Conservation (phyloP, 768 basidiomycete genomes). For the Amylocystis lapponica region DNA sequence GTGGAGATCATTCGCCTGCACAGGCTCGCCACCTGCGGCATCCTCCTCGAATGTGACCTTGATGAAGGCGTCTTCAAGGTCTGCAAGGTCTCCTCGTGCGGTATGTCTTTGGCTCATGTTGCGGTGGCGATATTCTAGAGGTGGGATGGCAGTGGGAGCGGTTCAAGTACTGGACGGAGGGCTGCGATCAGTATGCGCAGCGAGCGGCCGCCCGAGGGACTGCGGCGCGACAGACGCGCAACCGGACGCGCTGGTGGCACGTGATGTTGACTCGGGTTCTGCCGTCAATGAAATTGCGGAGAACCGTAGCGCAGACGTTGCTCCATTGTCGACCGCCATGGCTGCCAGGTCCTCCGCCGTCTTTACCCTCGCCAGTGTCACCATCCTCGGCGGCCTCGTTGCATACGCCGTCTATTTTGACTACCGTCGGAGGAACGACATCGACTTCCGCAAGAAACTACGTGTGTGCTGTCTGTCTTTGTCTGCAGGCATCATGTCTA, state of each 20-base stretch:
- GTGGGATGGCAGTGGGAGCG: not conserved
- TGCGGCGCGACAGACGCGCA: slow-evolving; percentile 1
- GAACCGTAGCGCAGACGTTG: slow-evolving; percentile 11
- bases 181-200: too few relatives aligned
- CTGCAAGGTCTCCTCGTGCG: not conserved
- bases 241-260: slow-evolving; percentile 5
- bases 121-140: not conserved
- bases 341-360: slow-evolving; percentile 30
- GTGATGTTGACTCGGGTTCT: slow-evolving; percentile 5
- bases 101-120: not conserved
- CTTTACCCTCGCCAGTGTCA: slow-evolving; percentile 37
- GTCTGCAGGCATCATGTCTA: not conserved
- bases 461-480: slow-evolving; percentile 44
- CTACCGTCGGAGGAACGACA: slow-evolving; percentile 86
- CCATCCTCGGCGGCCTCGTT: slow-evolving; percentile 46
- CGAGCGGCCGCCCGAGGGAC: too few relatives aligned
- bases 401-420: slow-evolving; percentile 94
- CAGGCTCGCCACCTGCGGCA: too few relatives aligned
- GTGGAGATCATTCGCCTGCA: not conserved
- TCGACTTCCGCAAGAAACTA: slow-evolving; percentile 81
- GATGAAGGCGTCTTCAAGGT: slow-evolving; percentile 37
- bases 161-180: not conserved
- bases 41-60: slow-evolving; percentile 38
- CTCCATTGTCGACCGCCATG: slow-evolving; percentile 19
- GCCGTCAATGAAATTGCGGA: slow-evolving; percentile 4